These are phyloP conservation scores for Actinidia arguta DNA, from an alignment of 179 eudicot genomes.

Conservation along the genomic window DNA sequence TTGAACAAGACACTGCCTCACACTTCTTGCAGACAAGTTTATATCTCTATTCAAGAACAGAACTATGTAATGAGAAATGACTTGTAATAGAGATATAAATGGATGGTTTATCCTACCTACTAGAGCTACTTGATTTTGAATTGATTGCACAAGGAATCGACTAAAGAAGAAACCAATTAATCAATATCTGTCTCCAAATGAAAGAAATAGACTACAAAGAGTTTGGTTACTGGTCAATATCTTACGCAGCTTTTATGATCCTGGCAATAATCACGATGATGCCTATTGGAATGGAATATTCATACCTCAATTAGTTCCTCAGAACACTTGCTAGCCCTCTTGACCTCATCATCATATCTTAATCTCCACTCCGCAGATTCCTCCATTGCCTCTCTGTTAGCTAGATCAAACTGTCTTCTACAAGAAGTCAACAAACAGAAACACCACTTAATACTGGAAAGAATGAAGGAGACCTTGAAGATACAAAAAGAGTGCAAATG, in stretches of 20 bases:
- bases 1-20: not conserved
- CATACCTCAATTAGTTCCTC: slow-evolving; percentile 61
- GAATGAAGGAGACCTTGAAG: not conserved
- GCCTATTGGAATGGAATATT: not conserved
- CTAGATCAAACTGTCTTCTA: slow-evolving; percentile 91
- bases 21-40: slow-evolving; percentile 6
- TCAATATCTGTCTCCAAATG: not conserved
- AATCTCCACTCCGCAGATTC: slow-evolving; percentile 98
- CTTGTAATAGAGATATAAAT: not conserved
- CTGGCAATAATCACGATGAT: not conserved
- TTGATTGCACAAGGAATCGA: not conserved
- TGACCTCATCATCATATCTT: slow-evolving; percentile 75
- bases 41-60: not conserved
- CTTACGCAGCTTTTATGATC: no score
- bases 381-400: slow-evolving; percentile 90
- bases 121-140: not conserved
- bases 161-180: not conserved
- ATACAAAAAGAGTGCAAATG: not conserved
- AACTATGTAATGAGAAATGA: no score
- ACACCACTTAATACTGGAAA: not conserved
- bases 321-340: slow-evolving; percentile 50
- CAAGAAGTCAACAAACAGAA: slow-evolving; percentile 23
- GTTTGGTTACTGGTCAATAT: not conserved
- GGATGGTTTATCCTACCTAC: no score
- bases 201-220: not conserved